Conservation (phyloP, 768 basidiomycete genomes). For the Amanita molliuscula region DNA sequence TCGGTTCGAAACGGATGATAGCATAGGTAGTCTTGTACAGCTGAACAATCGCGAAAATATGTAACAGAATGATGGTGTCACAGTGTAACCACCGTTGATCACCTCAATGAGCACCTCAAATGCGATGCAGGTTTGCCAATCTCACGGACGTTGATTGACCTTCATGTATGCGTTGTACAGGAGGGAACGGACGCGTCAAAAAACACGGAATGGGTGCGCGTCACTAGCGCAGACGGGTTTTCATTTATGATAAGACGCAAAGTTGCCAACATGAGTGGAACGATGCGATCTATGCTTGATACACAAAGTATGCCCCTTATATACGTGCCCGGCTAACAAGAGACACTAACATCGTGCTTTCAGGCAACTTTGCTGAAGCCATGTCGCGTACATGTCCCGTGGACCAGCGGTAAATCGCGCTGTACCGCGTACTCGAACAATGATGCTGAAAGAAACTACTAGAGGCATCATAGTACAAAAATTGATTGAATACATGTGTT, state of each 20-base stretch:
- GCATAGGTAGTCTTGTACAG: no score
- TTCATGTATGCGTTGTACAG: neutral
- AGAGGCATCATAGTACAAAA: constrained; percentile 76
- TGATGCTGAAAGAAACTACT: neutral
- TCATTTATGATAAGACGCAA: constrained; percentile 70
- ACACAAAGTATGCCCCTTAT: constrained; percentile 39
- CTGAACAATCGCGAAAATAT: no score
- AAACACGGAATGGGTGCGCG: constrained; percentile 59
- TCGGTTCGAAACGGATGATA: no score
- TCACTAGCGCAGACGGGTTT: constrained; percentile 72
- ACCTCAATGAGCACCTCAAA: neutral
- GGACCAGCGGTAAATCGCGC: constrained; percentile 49
- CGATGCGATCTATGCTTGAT: constrained; percentile 73
- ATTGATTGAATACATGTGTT: constrained; percentile 81
- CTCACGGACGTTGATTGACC: neutral
- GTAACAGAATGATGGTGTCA: no score
- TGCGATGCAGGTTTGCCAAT: neutral
- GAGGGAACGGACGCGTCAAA: constrained; percentile 5
- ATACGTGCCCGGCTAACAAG: neutral
- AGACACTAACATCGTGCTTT: neutral
- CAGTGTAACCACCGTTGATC: no score
- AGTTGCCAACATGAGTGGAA: constrained; percentile 70
- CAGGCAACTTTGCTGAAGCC: constrained; percentile 72
- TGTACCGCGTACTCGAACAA: neutral
- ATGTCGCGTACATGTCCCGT: constrained; percentile 58